Evolutionary conservation across 345 rosid species (phyloP).

Genomic region (Cardamine occulta): DNA sequence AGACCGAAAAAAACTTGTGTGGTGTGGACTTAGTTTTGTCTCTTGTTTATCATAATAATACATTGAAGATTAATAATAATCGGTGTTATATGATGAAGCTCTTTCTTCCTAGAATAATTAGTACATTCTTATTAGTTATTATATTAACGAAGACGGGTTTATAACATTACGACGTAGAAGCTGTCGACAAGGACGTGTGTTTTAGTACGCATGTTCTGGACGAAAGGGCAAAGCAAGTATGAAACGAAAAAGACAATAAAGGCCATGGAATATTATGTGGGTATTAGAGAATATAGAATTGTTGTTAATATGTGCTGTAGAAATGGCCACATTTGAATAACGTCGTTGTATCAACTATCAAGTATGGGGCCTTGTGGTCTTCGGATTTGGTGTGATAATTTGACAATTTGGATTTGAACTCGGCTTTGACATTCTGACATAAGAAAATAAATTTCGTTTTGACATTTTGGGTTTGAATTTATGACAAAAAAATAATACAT

Average conservation of each 20-base stretch:
- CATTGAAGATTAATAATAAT: slow-evolving; percentile 19
- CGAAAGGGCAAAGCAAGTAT: slow-evolving; percentile 24
- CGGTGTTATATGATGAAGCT: background rate
- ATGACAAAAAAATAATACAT: background rate
- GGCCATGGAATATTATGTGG: slow-evolving; percentile 22
- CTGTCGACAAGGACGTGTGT: slow-evolving; percentile 16
- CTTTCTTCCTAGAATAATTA: background rate
- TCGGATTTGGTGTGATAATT: background rate
- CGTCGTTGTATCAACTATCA: slow-evolving; percentile 1
- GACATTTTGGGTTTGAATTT: background rate
- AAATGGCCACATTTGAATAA: slow-evolving; percentile 27
- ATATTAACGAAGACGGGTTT: background rate
- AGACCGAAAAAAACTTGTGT: slow-evolving; percentile 11
- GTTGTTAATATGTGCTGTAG: slow-evolving; percentile 32
- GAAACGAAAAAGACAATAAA: slow-evolving; percentile 16
- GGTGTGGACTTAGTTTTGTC: slow-evolving; percentile 39
- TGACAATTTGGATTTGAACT: slow-evolving; percentile 17
- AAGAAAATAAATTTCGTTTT: background rate
- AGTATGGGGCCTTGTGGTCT: background rate
- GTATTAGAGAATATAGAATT: background rate
- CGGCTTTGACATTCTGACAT: background rate
- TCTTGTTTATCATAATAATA: slow-evolving; percentile 29
- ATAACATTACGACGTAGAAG: background rate
- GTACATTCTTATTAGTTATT: background rate
- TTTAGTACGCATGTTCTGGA: slow-evolving; percentile 3